A percentile compares a stretch with the other conserved stretches of the same genome.
phyloP scores from a whole-genome alignment of 495 filamentous ascomycete genomes.

The Aspergillus nanangensis region DNA sequence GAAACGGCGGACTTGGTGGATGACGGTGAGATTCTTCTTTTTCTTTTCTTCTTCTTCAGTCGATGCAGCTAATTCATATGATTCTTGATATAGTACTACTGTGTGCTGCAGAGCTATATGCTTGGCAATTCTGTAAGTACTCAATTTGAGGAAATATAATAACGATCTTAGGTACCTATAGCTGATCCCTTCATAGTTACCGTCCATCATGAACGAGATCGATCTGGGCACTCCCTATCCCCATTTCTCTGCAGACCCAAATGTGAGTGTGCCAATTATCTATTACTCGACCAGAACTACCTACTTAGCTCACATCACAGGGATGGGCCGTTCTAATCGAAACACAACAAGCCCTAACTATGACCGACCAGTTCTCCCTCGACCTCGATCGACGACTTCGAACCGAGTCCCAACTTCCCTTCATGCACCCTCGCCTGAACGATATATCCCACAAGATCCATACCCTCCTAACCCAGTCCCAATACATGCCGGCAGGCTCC shows the following conservation, averaged over 20 bases:
- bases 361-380: conserved; percentile 51
- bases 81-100: conserved; percentile 53
- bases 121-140: conserved; percentile 52
- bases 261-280: conserved; percentile 40
- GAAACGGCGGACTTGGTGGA: conserved; percentile 57
- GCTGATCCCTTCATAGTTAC: too few species aligned
- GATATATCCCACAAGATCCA: conserved; percentile 48
- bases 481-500: conserved; percentile 33
- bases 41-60: too few species aligned
- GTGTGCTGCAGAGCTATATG: conserved; percentile 55
- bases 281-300: neutral
- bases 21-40: conserved; percentile 57
- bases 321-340: conserved; percentile 53
- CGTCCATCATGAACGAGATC: conserved; percentile 51
- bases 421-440: conserved; percentile 50
- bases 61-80: neutral
- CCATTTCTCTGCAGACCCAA: conserved; percentile 44
- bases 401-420: conserved; percentile 34
- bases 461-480: conserved; percentile 42
- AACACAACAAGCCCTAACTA: conserved; percentile 52
- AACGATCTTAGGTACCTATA: too few species aligned
- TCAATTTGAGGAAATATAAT: neutral
- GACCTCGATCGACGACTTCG: conserved; percentile 42
- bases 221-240: conserved; percentile 55
- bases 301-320: conserved; percentile 23